These are phyloP conservation scores for Mucor indicus DNA, from an alignment of 371 early-diverging fungal species.

Conservation along the genomic window DNA sequence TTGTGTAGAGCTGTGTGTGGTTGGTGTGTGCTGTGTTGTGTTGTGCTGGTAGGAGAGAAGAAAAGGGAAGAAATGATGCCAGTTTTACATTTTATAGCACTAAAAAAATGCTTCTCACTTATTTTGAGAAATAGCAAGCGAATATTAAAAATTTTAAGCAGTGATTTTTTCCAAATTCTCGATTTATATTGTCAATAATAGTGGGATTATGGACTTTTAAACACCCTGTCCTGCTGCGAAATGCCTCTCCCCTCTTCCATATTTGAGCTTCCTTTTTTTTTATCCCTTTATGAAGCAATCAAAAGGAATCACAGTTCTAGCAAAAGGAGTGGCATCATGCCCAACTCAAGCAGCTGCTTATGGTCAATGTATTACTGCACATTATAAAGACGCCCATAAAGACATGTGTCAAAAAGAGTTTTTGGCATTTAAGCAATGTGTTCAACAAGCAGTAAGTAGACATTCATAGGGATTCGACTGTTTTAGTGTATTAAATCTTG, in stretches of 20 bases:
- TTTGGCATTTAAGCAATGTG: slow-evolving; percentile 56
- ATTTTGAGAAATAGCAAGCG: too few species aligned
- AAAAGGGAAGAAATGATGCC: too few species aligned
- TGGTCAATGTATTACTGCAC: slow-evolving; percentile 54
- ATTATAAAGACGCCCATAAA: slow-evolving; percentile 52
- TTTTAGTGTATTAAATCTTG: not conserved
- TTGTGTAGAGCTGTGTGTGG: too few species aligned
- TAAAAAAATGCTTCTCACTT: too few species aligned
- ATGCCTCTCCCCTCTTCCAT: not conserved
- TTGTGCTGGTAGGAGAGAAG: too few species aligned
- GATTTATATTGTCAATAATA: too few species aligned
- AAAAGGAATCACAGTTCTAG: slow-evolving; percentile 32
- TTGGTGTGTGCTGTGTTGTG: too few species aligned
- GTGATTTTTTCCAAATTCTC: too few species aligned
- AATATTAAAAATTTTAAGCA: too few species aligned
- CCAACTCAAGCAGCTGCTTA: slow-evolving; percentile 48
- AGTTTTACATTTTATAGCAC: too few species aligned
- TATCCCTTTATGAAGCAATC: slow-evolving; percentile 8
- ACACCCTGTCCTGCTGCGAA: too few species aligned
- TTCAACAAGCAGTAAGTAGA: slow-evolving; percentile 44
- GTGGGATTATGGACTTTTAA: too few species aligned
- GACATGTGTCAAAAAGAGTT: slow-evolving; percentile 61
- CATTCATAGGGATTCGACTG: not conserved
- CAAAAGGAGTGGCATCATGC: slow-evolving; percentile 44
- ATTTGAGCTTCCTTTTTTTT: slow-evolving; percentile 1